Evolutionary conservation across 768 basidiomycete genomes (phyloP), one percentile per base, ranked within the genome.

Genomic region (Lactarius indigo): DNA sequence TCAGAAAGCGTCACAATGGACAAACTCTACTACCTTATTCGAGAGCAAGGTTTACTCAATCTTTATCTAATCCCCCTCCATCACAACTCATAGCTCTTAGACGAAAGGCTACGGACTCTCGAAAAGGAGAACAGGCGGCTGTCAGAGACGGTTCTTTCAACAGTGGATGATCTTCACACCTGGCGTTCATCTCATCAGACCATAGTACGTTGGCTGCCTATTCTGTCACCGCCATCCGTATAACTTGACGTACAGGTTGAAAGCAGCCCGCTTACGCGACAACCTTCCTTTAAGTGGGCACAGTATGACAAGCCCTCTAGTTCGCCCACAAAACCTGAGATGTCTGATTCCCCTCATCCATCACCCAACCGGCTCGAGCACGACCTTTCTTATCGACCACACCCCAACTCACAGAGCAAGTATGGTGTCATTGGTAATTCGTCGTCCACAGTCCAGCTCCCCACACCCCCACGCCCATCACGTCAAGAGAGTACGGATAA

Each of bases 201-300:
- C 9, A 9, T 62, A 58, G 64, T 62, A 61, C 59, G 61, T 63
- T 68, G 63, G 61, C 18, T 56, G 60, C 26, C 71, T 82, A 76
- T 77, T 78, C 26, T 62, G 30, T 68, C 64, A 79, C 50, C 5
- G 50, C 5, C 68, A 73, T 28, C 72, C 74, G 18, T 33, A 33
- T 59, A 57, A 44, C 28, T 61, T 59, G 50, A 67, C n/a, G 67
- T 63, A 26, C 59, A 57, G 72, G 74, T 47, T 67, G 81, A 80
- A 18, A 76, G 76, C 33, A 82, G 79, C 60, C 76, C 86, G 4
- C 76, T 94, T 26, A 82, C 80, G 60, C 83, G 91, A 63, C 91
- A 92, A 72, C 86, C 87, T 35, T 93, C 93, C 17, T 92, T 94
- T 78, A 93, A 93, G 73, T 95, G 93, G 93, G 91, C 91, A 0